phyloP scores from a whole-genome alignment of 495 filamentous ascomycete genomes.

The Sabuloglossum arenarium region DNA sequence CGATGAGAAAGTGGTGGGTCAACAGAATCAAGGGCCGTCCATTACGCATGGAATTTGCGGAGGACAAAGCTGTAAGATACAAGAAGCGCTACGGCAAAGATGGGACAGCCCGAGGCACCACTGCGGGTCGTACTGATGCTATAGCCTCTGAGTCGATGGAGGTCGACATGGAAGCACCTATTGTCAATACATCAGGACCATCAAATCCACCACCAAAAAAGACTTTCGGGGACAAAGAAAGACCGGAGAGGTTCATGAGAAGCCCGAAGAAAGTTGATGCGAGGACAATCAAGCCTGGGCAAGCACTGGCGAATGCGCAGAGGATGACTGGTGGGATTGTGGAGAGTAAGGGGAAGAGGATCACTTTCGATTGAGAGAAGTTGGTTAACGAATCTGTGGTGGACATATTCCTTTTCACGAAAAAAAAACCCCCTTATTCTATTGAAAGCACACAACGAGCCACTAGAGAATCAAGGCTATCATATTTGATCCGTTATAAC shows the following conservation, averaged over 20 bases:
- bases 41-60: conserved; percentile 79
- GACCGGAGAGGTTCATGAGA: not conserved
- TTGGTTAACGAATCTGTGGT: too few relatives aligned
- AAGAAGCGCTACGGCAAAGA: conserved; percentile 82
- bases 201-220: too few relatives aligned
- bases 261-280: conserved; percentile 7
- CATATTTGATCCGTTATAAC: too few relatives aligned
- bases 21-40: conserved; percentile 58
- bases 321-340: conserved; percentile 58
- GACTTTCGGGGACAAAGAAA: not conserved
- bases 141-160: conserved; percentile 9
- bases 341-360: conserved; percentile 62
- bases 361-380: conserved; percentile 38
- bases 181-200: not conserved
- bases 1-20: conserved; percentile 55
- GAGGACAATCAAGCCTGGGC: conserved; percentile 16
- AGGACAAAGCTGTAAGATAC: conserved; percentile 70
- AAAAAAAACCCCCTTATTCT: too few relatives aligned
- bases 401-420: too few relatives aligned
- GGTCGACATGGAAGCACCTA: conserved; percentile 14
- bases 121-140: conserved; percentile 11
- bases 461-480: too few relatives aligned
- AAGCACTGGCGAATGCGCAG: conserved; percentile 23
- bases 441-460: too few relatives aligned
- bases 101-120: conserved; percentile 17